Evolutionary conservation across 148 eudicot species (phyloP).

Genomic region (Spergularia marina): DNA sequence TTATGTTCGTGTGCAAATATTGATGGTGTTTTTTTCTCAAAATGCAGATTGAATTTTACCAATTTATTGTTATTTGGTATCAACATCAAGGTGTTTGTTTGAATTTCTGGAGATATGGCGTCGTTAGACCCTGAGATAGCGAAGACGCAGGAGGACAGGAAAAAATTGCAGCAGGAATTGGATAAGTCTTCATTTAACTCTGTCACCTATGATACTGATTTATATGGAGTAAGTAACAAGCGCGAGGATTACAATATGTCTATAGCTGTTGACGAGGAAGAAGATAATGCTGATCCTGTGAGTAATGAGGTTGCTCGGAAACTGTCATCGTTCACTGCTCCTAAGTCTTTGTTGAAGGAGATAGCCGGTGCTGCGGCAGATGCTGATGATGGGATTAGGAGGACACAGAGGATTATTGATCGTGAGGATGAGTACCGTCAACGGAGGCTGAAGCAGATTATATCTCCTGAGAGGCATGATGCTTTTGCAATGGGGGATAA

Average conservation of each 20-base stretch:
- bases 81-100: too few relatives aligned
- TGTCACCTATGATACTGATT: conserved; percentile 63
- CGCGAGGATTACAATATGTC: conserved; percentile 66
- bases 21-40: too few relatives aligned
- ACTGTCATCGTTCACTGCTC: conserved; percentile 78
- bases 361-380: conserved; percentile 60
- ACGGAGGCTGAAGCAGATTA: conserved; percentile 61
- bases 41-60: background rate
- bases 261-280: conserved; percentile 78
- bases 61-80: background rate
- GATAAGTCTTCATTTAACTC: conserved; percentile 49
- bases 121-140: conserved; percentile 61
- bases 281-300: conserved; percentile 52
- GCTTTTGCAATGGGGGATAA: conserved; percentile 78
- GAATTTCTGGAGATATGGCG: conserved; percentile 27
- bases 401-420: conserved; percentile 65
- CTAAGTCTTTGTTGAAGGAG: conserved; percentile 70
- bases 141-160: conserved; percentile 86
- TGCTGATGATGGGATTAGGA: conserved; percentile 59
- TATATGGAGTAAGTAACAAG: conserved; percentile 47
- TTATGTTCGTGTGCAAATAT: background rate
- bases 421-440: conserved; percentile 76
- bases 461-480: conserved; percentile 79
- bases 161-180: conserved; percentile 66
- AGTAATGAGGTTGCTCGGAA: conserved; percentile 61